Percentiles rank a stretch among this genome's conserved stretches.
phyloP scores from a whole-genome alignment of 2,329 filamentous ascomycete species.

The Xylaria sp. region DNA sequence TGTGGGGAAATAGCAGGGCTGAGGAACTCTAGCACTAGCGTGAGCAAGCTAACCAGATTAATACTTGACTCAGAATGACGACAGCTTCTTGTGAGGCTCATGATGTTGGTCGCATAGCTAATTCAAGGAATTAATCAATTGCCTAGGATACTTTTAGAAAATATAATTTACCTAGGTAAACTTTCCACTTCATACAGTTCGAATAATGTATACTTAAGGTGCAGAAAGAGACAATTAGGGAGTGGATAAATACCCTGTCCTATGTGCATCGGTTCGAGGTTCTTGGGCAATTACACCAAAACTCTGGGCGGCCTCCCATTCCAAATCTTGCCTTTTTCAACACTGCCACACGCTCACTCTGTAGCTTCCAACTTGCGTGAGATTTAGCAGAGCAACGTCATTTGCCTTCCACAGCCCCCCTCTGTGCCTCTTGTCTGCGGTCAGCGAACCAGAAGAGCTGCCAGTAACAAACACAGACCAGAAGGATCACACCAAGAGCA shows the following conservation, averaged over 20 bases:
- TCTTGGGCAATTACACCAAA: constrained; percentile 13
- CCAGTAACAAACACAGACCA: not conserved
- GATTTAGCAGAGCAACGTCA: constrained; percentile 1
- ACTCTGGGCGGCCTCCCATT: constrained; percentile 29
- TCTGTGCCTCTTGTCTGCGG: not conserved
- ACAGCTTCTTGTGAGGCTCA: not conserved
- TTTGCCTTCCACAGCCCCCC: not conserved
- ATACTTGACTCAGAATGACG: not conserved
- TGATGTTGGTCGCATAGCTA: not conserved
- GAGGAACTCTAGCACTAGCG: not conserved
- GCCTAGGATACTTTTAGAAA: not conserved
- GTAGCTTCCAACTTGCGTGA: not conserved
- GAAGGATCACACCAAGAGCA: not conserved
- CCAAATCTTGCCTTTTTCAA: constrained; percentile 22
- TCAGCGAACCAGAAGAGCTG: constrained; percentile 1
- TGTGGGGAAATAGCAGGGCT: no score
- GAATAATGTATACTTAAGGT: not conserved
- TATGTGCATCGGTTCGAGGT: not conserved
- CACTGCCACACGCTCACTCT: constrained; percentile 26
- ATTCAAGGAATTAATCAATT: not conserved
- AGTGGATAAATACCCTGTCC: not conserved
- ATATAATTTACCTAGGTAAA: not conserved
- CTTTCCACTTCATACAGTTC: not conserved
- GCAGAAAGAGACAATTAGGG: not conserved
- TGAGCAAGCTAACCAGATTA: constrained; percentile 9